Conservation (phyloP, 345 rosid genomes). For the Salix brachista region DNA sequence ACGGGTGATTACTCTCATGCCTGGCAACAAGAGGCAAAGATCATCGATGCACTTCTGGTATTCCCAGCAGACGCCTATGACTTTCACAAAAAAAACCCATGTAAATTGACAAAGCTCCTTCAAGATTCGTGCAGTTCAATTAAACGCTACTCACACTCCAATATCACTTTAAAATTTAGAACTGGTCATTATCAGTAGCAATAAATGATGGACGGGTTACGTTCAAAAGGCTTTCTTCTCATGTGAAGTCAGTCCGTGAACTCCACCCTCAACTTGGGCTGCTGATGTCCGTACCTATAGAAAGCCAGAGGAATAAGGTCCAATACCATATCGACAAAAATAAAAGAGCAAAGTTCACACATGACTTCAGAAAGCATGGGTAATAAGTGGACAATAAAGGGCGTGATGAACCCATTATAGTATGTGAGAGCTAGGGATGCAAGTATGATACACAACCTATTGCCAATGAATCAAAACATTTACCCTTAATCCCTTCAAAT, state of each 20-base stretch:
- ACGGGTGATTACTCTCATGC: not conserved
- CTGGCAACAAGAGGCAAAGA: not conserved
- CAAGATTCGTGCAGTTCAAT: not conserved
- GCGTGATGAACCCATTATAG: not conserved
- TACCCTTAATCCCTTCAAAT: no score
- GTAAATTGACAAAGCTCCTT: not conserved
- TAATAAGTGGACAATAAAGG: not conserved
- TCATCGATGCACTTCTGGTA: not conserved
- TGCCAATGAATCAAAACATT: no score
- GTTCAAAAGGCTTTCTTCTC: slow-evolving; percentile 64
- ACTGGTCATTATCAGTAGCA: not conserved
- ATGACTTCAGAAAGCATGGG: not conserved
- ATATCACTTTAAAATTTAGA: not conserved
- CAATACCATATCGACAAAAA: not conserved
- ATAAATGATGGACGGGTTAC: not conserved
- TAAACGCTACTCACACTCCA: not conserved
- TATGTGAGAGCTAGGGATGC: not conserved
- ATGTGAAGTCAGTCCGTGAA: slow-evolving; percentile 68
- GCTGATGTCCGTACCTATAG: slow-evolving; percentile 81
- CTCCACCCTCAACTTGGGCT: slow-evolving; percentile 87
- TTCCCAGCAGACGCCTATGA: not conserved
- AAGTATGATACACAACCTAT: no score
- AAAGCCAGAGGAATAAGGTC: slow-evolving; percentile 10
- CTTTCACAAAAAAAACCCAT: not conserved
- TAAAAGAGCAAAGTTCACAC: not conserved